Base-by-base conservation (phyloP, 2,329 filamentous ascomycete species). In the Cucurbitaria berberidis region DNA sequence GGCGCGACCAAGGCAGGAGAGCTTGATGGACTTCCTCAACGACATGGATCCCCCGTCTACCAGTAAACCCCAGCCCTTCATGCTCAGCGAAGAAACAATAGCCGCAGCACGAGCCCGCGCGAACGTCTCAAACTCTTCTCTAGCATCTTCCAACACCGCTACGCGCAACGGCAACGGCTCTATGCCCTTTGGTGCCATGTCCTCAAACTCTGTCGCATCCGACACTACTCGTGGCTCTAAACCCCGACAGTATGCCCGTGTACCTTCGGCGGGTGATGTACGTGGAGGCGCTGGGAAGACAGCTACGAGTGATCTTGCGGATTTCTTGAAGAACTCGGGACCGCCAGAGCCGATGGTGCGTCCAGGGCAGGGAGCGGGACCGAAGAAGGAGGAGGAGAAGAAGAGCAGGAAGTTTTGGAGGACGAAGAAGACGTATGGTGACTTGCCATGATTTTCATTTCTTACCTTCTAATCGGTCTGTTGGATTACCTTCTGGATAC, bases 1-100 rank as follows among this genome's bases (percentile, higher is more conserved):
- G 21, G 73, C 22, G 61, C 15, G 38, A 40, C 46, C 57, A 0
- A 55, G 32, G 63, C 77, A 68, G 68, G 77, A 92, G 74, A 89
- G 85, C 58, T 73, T 93, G 43, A 84, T 88, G 27, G 89, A 93
- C 59, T 93, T 93, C 68, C 73, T 93, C 35, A 84, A 83, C 54
- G 90, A 85, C 72, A 87, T 84, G 53, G 82, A 88, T 34, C 89
- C 89, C 5, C 88, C 89, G 3, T 50, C 64, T 5, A 60, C 51
- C 11, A 66, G 60, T 36, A 61, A 64, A 40, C 68, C 74, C 3
- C 60, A 74, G 44, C 73, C 74, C 0, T 70, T 76, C 32, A 45
- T 71, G 41, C 61, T 73, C 3, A 72, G 66, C 40, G 57, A 60
- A 8, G 69, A 72, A 29, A 67, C 66, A 0, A 67, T 73, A 9